Percentiles rank a stretch among this genome's conserved stretches.
Conservation (phyloP, 2,329 filamentous ascomycete species). For the Pyricularia sp. region DNA sequence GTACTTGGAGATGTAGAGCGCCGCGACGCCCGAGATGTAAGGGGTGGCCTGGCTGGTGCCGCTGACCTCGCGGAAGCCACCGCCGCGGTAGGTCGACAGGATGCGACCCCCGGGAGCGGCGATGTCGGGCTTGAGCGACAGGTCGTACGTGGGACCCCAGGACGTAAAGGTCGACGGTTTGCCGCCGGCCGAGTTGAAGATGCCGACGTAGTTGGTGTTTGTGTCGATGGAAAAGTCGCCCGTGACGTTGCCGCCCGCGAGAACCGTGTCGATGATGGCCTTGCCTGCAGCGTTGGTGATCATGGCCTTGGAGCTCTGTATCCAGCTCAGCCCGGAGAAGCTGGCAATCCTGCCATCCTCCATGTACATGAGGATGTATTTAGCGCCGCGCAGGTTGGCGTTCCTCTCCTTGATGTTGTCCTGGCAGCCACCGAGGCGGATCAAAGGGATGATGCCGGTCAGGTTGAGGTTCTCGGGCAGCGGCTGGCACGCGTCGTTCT, state of each 20-base stretch:
- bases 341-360: constrained; percentile 14
- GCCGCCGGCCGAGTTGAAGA: constrained; percentile 19
- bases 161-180: constrained; percentile 28
- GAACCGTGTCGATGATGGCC: constrained; percentile 19
- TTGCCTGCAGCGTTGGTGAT: constrained; percentile 18
- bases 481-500: constrained; percentile 40
- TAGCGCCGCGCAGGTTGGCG: constrained; percentile 43
- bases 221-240: constrained; percentile 14
- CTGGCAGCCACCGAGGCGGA: constrained; percentile 48
- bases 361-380: constrained; percentile 52
- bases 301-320: constrained; percentile 15
- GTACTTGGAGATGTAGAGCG: constrained; percentile 24
- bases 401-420: constrained; percentile 45
- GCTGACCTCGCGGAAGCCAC: constrained; percentile 26
- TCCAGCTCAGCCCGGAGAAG: constrained; percentile 8
- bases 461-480: constrained; percentile 36
- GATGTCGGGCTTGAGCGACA: constrained; percentile 32
- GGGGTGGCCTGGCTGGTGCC: constrained; percentile 41
- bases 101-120: constrained; percentile 33
- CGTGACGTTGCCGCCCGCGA: constrained; percentile 21
- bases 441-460: constrained; percentile 46
- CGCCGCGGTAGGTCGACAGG: constrained; percentile 31
- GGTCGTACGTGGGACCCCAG: constrained; percentile 33
- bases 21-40: constrained; percentile 32
- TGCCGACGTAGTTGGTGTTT: constrained; percentile 7